A percentile compares a stretch with the other conserved stretches of the same genome.
Conservation (phyloP, 495 filamentous ascomycete species). For the Tuber brumale region DNA sequence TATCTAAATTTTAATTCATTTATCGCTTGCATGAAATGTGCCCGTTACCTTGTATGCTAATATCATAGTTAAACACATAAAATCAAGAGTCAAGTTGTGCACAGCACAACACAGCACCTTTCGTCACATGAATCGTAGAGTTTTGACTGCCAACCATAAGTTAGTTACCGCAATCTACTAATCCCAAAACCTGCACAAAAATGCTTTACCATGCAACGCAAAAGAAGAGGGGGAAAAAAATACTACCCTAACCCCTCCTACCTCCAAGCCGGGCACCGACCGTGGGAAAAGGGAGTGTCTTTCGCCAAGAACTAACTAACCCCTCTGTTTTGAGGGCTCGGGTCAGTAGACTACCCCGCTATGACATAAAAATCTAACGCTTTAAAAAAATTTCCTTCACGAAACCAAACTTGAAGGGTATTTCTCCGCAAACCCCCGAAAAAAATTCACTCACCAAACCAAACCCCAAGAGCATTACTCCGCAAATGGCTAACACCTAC, state of each 20-base stretch:
- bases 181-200: background rate
- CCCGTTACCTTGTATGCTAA: too few relatives aligned
- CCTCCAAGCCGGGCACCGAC: background rate
- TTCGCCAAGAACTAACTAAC: background rate
- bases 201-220: background rate
- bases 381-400: background rate
- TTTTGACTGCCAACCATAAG: too few relatives aligned
- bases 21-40: too few relatives aligned
- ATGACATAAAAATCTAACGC: background rate
- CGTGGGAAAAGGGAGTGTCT: background rate
- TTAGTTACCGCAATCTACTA: too few relatives aligned
- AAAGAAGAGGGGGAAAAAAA: background rate
- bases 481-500: conserved; percentile 39
- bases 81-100: too few relatives aligned
- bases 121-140: too few relatives aligned
- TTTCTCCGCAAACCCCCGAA: background rate
- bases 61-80: too few relatives aligned
- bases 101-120: too few relatives aligned
- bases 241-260: background rate
- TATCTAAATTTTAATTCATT: too few relatives aligned
- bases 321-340: background rate
- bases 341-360: background rate
- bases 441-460: background rate
- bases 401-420: background rate
- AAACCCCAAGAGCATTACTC: background rate